Evolutionary conservation across 768 basidiomycete species (phyloP), one percentile per base, ranked within the genome.

Genomic region (Suillus paluster): DNA sequence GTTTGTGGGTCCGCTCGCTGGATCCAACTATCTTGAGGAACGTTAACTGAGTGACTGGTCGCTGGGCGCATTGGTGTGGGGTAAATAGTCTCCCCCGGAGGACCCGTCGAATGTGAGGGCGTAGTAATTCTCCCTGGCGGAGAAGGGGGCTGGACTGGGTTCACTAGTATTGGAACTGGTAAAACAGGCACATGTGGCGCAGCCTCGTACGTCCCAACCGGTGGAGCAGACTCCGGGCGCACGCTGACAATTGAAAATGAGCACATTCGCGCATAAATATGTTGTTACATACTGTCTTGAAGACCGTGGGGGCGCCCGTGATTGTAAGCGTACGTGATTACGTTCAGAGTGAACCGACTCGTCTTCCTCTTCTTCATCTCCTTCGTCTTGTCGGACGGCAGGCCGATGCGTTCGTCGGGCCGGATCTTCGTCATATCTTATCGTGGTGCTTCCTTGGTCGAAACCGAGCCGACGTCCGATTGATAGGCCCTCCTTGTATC

Each of bases 401-500:
- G 34, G 5, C 52, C 65, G 52, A 63, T 67, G 66, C 25, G 48
- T 58, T 61, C 52, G 65, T 49, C 64, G 56, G 5, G 57, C 54
- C 58, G 65, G 58, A 21, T 54, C 48, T 17, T 48, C 59, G 34
- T 52, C 23, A 50, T 65, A 46, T 52, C 67, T 42, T 34, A 62
- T 59, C 39, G 45, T 39, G 49, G 64, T n/a, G n/a, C n/a, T 71
- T 70, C 73, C 71, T 71, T 74, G 64, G 54, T 74, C 68, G 60
- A 64, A 68, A 9, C 70, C 68, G 48, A 75, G 63, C 62, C 67
- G 68, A 61, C 73, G 75, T 50, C 73, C 73, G 41, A 66, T 71
- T 9, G 72, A 71, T 15, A 82, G 44, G 3, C 82, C 82, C 50
- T 84, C 79, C 25, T 67, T 66, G 59, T 78, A 83, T 15, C 82